phyloP scores from a whole-genome alignment of 352 stramenopile genomes.

The Bremia lactucae region DNA sequence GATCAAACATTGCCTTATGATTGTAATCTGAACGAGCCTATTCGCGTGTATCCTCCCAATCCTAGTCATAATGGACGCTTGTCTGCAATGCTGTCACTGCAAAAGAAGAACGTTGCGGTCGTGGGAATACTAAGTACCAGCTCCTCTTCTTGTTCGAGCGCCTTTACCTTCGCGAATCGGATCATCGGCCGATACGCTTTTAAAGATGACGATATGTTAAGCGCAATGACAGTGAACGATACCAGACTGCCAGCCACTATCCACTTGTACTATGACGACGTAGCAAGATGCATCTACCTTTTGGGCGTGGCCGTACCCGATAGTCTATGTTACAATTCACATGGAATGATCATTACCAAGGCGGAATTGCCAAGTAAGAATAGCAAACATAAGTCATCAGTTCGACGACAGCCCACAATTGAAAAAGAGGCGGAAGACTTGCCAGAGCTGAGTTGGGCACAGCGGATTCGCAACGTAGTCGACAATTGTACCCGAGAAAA shows the following conservation, averaged over 20 bases:
- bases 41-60: conserved; percentile 48
- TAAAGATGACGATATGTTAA: conserved; percentile 18
- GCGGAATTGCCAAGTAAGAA: conserved; percentile 2
- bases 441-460: conserved; percentile 4
- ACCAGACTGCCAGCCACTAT: conserved; percentile 25
- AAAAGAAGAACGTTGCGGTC: conserved; percentile 29
- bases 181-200: conserved; percentile 53
- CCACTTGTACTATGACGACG: conserved; percentile 50
- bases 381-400: conserved; percentile 4
- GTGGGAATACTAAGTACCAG: conserved; percentile 40
- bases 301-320: conserved; percentile 38
- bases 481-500: conserved; percentile 31
- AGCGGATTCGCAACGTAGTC: conserved; percentile 10
- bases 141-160: conserved; percentile 19
- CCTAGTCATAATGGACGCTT: conserved; percentile 7
- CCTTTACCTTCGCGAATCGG: conserved; percentile 47
- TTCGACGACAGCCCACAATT: conserved; percentile 2
- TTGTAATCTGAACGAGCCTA: conserved; percentile 27
- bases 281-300: conserved; percentile 37
- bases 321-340: conserved; percentile 19
- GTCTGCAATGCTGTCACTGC: conserved; percentile 30
- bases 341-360: conserved; percentile 3
- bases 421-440: conserved; percentile 7
- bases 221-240: conserved; percentile 15
- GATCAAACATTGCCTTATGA: conserved; percentile 21